phyloP scores from a whole-genome alignment of 495 filamentous ascomycete species.

The Daldinia decipiens region DNA sequence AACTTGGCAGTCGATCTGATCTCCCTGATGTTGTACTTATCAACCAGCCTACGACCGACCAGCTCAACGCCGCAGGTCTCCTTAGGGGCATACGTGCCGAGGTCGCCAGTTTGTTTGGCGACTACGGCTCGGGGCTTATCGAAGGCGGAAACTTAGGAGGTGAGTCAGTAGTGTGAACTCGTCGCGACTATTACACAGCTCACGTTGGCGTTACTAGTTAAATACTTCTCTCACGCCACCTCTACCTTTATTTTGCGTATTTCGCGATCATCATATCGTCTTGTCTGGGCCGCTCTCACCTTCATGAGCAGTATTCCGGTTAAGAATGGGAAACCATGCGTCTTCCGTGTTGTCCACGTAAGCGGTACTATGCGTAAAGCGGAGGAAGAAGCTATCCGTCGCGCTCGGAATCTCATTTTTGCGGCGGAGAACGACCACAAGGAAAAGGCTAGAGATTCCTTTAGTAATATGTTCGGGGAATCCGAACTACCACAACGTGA shows the following conservation, averaged over 20 bases:
- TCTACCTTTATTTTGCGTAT: slow-evolving; percentile 90
- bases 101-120: slow-evolving; percentile 82
- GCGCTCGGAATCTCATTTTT: slow-evolving; percentile 76
- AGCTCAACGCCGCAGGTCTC: slow-evolving; percentile 70
- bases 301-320: slow-evolving; percentile 78
- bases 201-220: slow-evolving; percentile 66
- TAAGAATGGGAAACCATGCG: slow-evolving; percentile 67
- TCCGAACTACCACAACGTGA: slow-evolving; percentile 46
- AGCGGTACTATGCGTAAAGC: slow-evolving; percentile 93
- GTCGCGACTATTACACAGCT: slow-evolving; percentile 29
- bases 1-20: slow-evolving; percentile 50
- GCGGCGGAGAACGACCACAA: slow-evolving; percentile 62
- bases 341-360: slow-evolving; percentile 89
- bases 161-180: slow-evolving; percentile 13
- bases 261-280: slow-evolving; percentile 78
- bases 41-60: slow-evolving; percentile 77
- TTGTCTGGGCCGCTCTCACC: slow-evolving; percentile 89
- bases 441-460: slow-evolving; percentile 48
- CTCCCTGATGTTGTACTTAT: slow-evolving; percentile 71
- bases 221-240: slow-evolving; percentile 91
- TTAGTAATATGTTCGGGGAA: slow-evolving; percentile 55
- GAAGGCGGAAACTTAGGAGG: slow-evolving; percentile 60
- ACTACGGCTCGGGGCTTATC: slow-evolving; percentile 80
- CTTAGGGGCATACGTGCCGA: slow-evolving; percentile 73
- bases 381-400: slow-evolving; percentile 85